Percentiles rank a stretch among this genome's conserved stretches.
These are phyloP conservation scores for Lodderomyces pseudojiufengensis DNA, from an alignment of 1,139 yeast genomes.

Conservation along the genomic window DNA sequence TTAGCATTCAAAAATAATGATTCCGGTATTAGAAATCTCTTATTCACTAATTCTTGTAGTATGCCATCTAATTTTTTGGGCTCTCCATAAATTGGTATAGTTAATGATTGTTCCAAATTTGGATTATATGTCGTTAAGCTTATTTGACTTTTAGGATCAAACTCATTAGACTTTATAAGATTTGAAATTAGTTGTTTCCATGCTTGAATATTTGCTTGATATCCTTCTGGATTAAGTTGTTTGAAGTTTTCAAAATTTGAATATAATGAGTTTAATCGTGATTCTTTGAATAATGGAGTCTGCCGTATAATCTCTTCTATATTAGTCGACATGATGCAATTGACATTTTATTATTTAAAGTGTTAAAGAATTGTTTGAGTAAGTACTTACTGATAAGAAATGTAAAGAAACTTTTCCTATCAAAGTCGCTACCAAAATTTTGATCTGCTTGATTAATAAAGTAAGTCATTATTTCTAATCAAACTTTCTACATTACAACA, in stretches of 20 bases:
- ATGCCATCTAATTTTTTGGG: slow-evolving; percentile 26
- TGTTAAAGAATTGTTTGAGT: too few species aligned
- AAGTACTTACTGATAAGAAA: too few species aligned
- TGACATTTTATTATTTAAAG: too few species aligned
- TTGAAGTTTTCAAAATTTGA: slow-evolving; percentile 54
- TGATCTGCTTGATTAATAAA: too few species aligned
- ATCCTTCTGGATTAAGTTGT: slow-evolving; percentile 63
- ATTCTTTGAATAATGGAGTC: slow-evolving; percentile 34
- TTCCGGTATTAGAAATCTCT: slow-evolving; percentile 22
- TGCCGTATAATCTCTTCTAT: slow-evolving; percentile 16
- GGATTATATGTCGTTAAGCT: slow-evolving; percentile 24
- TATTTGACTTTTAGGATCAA: slow-evolving; percentile 16
- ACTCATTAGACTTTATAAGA: slow-evolving; percentile 15
- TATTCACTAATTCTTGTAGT: slow-evolving; percentile 24
- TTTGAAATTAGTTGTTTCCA: slow-evolving; percentile 43
- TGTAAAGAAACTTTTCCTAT: too few species aligned
- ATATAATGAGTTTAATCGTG: slow-evolving; percentile 61
- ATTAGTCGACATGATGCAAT: slow-evolving; percentile 2
- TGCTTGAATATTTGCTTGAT: slow-evolving; percentile 62
- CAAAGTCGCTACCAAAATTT: too few species aligned
- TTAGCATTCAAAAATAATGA: slow-evolving; percentile 16
- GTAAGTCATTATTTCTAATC: too few species aligned
- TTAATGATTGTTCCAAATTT: slow-evolving; percentile 18
- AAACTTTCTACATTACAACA: too few species aligned
- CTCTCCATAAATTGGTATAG: slow-evolving; percentile 27